Evolutionary conservation across 257 asterid genomes (phyloP).

Genomic region (Vinca minor): DNA sequence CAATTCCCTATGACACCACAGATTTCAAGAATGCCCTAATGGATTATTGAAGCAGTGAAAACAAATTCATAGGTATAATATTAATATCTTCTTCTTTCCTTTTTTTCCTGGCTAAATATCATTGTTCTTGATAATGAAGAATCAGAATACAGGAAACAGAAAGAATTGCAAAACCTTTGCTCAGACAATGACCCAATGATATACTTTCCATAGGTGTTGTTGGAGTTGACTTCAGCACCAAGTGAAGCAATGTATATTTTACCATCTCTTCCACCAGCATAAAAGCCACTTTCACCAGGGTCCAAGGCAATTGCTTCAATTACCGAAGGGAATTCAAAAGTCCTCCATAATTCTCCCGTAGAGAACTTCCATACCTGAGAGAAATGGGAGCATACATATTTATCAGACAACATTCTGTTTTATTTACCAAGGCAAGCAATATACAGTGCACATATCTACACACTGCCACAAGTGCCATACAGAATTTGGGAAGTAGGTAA

Average conservation of each 20-base stretch:
- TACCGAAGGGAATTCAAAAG: slow-evolving; percentile 66
- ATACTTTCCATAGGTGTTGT: slow-evolving; percentile 46
- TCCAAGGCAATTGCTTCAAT: slow-evolving; percentile 76
- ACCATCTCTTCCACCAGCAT: slow-evolving; percentile 96
- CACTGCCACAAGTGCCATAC: not conserved
- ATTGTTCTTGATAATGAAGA: not conserved
- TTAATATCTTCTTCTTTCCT: too few species aligned
- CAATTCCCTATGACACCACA: not conserved
- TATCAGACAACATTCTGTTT: not conserved
- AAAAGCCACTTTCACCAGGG: slow-evolving; percentile 72
- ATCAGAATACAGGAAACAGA: slow-evolving; percentile 2
- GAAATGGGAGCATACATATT: slow-evolving; percentile 1
- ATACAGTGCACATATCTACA: not conserved
- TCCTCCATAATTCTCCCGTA: slow-evolving; percentile 51
- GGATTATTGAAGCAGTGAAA: not conserved
- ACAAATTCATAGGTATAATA: not conserved
- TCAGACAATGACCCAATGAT: slow-evolving; percentile 63
- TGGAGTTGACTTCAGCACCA: slow-evolving; percentile 45
- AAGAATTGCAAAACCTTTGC: slow-evolving; percentile 48
- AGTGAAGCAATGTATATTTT: slow-evolving; percentile 71
- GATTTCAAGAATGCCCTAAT: not conserved
- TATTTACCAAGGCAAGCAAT: not conserved
- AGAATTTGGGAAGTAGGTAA: not conserved
- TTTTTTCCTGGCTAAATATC: too few species aligned
- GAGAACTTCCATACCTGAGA: slow-evolving; percentile 83